phyloP scores from a whole-genome alignment of 306 rosid species.

The Gleditsia sinensis region DNA sequence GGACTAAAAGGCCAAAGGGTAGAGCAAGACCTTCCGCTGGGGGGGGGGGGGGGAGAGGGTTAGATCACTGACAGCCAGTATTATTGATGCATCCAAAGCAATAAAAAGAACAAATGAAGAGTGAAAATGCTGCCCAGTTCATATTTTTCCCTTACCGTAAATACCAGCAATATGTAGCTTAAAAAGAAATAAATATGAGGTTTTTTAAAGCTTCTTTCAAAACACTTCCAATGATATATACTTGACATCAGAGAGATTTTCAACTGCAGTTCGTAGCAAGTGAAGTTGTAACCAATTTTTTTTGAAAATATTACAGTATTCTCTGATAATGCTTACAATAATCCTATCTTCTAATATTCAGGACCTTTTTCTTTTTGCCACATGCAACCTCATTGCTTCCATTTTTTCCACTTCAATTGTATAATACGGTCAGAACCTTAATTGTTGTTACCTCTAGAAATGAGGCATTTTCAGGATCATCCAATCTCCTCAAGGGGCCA shows the following conservation, averaged over 20 bases:
- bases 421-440: background rate
- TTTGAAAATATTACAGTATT: background rate
- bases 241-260: background rate
- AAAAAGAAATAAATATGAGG: background rate
- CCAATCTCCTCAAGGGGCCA: slow-evolving; percentile 80
- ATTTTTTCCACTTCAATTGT: background rate
- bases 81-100: background rate
- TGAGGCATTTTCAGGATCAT: slow-evolving; percentile 82
- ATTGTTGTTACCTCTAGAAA: slow-evolving; percentile 65
- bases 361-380: background rate
- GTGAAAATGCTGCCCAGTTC: background rate
- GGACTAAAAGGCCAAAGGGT: too few species aligned
- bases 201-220: background rate
- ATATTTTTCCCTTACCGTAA: background rate
- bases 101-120: background rate
- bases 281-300: background rate
- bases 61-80: background rate
- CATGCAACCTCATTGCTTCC: background rate
- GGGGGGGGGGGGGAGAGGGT: background rate
- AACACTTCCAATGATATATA: background rate
- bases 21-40: too few species aligned
- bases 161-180: too few species aligned
- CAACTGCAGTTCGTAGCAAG: background rate
- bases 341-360: background rate
- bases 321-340: slow-evolving; percentile 2